Conservation (phyloP, 1,284 basidiomycete species). For the Psilocybe mexicana region DNA sequence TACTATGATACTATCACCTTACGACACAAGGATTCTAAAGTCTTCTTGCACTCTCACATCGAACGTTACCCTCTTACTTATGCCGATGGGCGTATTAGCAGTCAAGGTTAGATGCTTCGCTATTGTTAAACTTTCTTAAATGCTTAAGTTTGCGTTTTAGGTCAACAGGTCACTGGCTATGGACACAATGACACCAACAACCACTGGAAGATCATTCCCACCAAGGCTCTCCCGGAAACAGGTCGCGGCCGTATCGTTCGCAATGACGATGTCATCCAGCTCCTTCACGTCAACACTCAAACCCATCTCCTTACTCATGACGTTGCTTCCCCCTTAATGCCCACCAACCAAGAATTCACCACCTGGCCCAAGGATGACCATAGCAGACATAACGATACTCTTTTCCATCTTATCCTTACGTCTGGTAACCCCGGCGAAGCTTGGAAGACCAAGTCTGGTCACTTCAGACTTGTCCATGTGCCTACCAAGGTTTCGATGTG, state of each 20-base stretch:
- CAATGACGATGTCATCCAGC: slow-evolving; percentile 87
- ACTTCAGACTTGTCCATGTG: slow-evolving; percentile 88
- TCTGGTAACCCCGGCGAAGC: slow-evolving; percentile 73
- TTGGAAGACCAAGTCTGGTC: slow-evolving; percentile 90
- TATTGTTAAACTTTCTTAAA: background rate
- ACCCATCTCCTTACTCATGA: slow-evolving; percentile 91
- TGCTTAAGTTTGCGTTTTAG: slow-evolving; percentile 35
- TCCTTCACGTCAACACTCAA: slow-evolving; percentile 87
- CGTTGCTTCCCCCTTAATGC: slow-evolving; percentile 95
- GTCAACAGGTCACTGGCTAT: slow-evolving; percentile 99
- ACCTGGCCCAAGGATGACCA: slow-evolving; percentile 79
- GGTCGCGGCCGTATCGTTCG: slow-evolving; percentile 88
- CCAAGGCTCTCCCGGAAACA: slow-evolving; percentile 86
- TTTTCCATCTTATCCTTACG: slow-evolving; percentile 76
- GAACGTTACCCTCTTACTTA: slow-evolving; percentile 93
- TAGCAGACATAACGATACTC: slow-evolving; percentile 80
- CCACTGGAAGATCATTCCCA: slow-evolving; percentile 94
- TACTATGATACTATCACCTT: slow-evolving; percentile 91
- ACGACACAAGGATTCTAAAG: slow-evolving; percentile 91
- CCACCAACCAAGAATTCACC: slow-evolving; percentile 98
- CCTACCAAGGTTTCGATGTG: slow-evolving; percentile 92
- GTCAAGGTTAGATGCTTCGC: slow-evolving; percentile 65
- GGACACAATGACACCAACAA: slow-evolving; percentile 94
- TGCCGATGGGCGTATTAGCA: slow-evolving; percentile 94
- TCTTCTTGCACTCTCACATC: slow-evolving; percentile 90